A percentile compares a stretch with the other conserved stretches of the same genome.
phyloP scores from a whole-genome alignment of 768 basidiomycete species.

The Mrakia hoshinonis region DNA sequence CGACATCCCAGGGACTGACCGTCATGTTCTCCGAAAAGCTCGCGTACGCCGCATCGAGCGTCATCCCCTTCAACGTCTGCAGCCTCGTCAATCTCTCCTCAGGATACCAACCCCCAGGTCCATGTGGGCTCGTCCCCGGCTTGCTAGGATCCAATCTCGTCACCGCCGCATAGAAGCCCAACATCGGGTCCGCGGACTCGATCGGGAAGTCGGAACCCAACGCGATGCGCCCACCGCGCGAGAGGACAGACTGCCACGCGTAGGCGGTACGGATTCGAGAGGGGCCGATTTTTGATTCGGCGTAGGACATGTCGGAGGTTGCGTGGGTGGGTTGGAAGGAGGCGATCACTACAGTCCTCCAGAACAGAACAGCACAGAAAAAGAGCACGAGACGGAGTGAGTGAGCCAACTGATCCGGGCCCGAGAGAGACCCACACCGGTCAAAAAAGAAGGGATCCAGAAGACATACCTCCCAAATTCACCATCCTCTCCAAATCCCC shows the following conservation, averaged over 20 bases:
- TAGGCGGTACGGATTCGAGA: conserved; percentile 80
- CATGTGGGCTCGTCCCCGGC: conserved; percentile 68
- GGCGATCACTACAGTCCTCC: neutral
- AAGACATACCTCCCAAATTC: conserved; percentile 57
- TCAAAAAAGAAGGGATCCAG: neutral
- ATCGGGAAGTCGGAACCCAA: conserved; percentile 67
- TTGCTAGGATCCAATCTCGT: conserved; percentile 54
- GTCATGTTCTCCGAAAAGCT: conserved; percentile 47
- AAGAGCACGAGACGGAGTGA: conserved; percentile 38
- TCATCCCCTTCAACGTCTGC: conserved; percentile 75
- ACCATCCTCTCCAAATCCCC: conserved; percentile 64
- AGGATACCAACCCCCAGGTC: conserved; percentile 70
- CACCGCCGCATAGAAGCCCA: conserved; percentile 83
- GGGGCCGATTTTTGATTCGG: conserved; percentile 69
- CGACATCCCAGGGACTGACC: neutral
- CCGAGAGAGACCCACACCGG: conserved; percentile 55
- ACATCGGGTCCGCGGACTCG: conserved; percentile 77
- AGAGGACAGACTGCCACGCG: conserved; percentile 69
- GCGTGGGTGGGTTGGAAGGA: conserved; percentile 4
- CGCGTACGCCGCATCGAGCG: conserved; percentile 78
- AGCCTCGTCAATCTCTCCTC: conserved; percentile 64
- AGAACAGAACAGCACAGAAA: conserved; percentile 11
- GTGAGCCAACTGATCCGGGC: conserved; percentile 88
- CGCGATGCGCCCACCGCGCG: conserved; percentile 30
- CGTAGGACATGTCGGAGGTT: conserved; percentile 77